Evolutionary conservation across 169 alveolate genomes (phyloP).

Genomic region (Plasmodium vivax): DNA sequence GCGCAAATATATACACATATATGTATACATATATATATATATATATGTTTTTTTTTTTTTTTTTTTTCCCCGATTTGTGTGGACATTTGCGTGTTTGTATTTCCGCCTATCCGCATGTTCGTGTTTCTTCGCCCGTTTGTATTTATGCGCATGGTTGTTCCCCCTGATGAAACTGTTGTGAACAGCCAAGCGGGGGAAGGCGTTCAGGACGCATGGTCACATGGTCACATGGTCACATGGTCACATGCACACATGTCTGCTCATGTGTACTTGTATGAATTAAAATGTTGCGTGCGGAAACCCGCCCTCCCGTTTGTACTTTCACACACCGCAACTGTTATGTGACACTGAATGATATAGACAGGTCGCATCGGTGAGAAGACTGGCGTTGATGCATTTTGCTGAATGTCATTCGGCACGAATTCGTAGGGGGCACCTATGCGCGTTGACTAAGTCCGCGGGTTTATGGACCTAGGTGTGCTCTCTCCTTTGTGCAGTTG

Average conservation of each 20-base stretch:
- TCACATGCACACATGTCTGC: not conserved
- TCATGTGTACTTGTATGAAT: not conserved
- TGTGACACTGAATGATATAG: not conserved
- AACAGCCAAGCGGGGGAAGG: not conserved
- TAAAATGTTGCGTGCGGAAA: not conserved
- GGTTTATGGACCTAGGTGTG: not conserved
- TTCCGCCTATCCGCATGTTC: not conserved
- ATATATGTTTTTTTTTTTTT: too few relatives aligned
- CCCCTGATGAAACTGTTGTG: not conserved
- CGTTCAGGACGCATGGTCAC: not conserved
- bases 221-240: not conserved
- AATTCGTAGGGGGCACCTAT: not conserved
- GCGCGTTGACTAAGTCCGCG: not conserved
- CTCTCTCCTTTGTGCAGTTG: not conserved
- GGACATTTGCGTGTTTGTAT: not conserved
- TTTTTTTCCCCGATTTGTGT: not conserved
- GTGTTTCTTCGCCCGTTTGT: not conserved
- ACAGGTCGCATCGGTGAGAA: not conserved
- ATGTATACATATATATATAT: too few relatives aligned
- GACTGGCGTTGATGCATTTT: not conserved
- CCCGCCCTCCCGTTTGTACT: not conserved
- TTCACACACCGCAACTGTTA: not conserved
- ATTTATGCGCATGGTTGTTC: not conserved
- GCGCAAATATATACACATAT: not conserved
- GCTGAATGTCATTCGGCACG: not conserved